A percentile compares a stretch with the other conserved stretches of the same genome.
Conservation (phyloP, 2,329 filamentous ascomycete species). For the Lomentospora prolificans region DNA sequence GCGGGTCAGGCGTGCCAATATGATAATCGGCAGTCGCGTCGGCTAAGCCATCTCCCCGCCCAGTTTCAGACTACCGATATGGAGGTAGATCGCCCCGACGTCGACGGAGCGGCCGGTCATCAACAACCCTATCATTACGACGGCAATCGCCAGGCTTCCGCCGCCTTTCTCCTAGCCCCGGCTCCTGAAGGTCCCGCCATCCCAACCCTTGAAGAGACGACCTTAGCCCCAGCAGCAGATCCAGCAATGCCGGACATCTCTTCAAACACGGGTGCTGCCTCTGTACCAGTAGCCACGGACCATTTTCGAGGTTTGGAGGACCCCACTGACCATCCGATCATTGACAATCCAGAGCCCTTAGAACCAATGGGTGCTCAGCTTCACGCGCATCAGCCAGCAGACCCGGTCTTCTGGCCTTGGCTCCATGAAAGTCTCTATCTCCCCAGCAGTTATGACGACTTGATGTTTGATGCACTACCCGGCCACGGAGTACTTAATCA, state of each 20-base stretch:
- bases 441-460: background rate
- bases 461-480: background rate
- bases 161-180: no score
- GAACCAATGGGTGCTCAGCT: background rate
- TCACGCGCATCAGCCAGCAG: background rate
- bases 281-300: no score
- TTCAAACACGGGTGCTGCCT: no score
- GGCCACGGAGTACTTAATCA: background rate
- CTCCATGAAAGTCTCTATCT: slow-evolving; percentile 4
- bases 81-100: background rate
- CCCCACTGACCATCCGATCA: no score
- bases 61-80: background rate
- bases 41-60: background rate
- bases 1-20: background rate
- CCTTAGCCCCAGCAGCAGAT: no score
- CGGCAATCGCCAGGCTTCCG: no score
- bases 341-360: background rate
- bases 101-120: background rate
- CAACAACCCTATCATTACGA: background rate
- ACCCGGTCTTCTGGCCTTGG: slow-evolving; percentile 5
- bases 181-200: no score
- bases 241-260: no score
- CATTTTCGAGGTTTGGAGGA: no score
- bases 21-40: background rate
- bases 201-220: no score